These are phyloP conservation scores for Plectosphaerella sp. DNA, from an alignment of 2,329 filamentous ascomycete genomes.

Conservation along the genomic window DNA sequence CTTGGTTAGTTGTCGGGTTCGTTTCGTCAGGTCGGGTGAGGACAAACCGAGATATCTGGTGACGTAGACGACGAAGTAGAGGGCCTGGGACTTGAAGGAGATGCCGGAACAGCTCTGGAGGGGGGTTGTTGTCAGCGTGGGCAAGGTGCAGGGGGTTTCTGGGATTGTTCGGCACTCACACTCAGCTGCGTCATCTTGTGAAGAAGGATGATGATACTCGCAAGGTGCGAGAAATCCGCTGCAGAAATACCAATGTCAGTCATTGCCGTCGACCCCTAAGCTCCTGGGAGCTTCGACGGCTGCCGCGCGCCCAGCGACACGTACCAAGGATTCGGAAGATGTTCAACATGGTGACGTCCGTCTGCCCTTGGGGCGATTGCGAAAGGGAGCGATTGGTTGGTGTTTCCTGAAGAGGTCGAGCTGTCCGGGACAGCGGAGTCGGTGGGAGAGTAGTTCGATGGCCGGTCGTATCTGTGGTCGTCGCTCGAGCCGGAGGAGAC, in stretches of 20 bases:
- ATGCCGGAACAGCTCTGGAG: conserved; percentile 94
- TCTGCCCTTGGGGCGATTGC: conserved; percentile 8
- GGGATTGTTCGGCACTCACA: conserved; percentile 46
- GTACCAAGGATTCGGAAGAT: conserved; percentile 53
- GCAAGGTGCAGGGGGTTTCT: conserved; percentile 9
- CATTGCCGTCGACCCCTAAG: conserved; percentile 1
- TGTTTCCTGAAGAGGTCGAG: background rate
- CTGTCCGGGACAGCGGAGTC: conserved; percentile 1
- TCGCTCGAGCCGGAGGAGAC: background rate
- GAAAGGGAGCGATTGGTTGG: conserved; percentile 1
- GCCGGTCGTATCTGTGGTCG: background rate
- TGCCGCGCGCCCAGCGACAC: background rate
- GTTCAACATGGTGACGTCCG: conserved; percentile 45
- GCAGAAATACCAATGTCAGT: conserved; percentile 15
- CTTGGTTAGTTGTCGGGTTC: conserved; percentile 7
- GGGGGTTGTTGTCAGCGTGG: background rate
- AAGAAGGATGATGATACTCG: conserved; percentile 89
- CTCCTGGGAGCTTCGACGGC: background rate
- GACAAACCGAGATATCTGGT: conserved; percentile 80
- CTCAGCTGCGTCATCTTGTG: conserved; percentile 95
- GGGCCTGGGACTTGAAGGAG: conserved; percentile 96
- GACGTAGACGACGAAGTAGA: conserved; percentile 91
- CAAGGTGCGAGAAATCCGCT: conserved; percentile 95
- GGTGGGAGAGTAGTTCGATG: conserved; percentile 1
- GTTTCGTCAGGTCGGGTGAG: background rate